Evolutionary conservation across 2,329 filamentous ascomycete genomes (phyloP), one percentile per base, ranked within the genome.

Genomic region (Botrytis hyacinthi): DNA sequence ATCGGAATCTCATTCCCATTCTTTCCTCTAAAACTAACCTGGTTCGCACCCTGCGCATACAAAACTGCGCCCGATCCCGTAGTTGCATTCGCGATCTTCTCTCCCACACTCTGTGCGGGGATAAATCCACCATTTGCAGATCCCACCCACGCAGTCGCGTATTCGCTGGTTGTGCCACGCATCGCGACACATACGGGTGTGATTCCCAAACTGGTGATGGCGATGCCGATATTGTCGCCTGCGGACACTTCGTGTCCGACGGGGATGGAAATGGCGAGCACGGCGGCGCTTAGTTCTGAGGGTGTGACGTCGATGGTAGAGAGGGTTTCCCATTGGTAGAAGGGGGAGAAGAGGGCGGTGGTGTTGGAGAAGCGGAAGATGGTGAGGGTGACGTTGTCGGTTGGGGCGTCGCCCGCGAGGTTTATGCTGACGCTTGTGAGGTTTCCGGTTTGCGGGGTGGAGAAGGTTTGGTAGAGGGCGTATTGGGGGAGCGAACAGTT

Each of bases 391-490:
- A 75, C 54, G 26, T 76, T 76, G 18, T 54, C 73, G 18, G 73
- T 76, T 12, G 75, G 74, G 26, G 37, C 46, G 22, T 63, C 71
- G 35, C 73, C 72, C 9, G 76, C 77, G n/a, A 78, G 67, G 22
- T 78, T 79, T 1, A 78, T 20, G 32, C 74, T 73, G 18, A 78
- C 66, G 44, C 73, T 66, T 7, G 68, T 59, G 2, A 79, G 48
- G 6, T 37, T 74, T 9, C 78, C 77, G 32, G 74, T 35, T 57
- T 73, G 75, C 18, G 75, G 74, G 18, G 75, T 69, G 4, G 73
- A 62, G 70, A 74, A 78, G 3, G 77, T 78, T 72, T 78, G 77
- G 60, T 77, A 78, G 59, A 78, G 73, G 32, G 68, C 61, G 72
- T 73, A 75, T 26, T 70, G 62, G 3, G 77, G 77, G 2, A 78